A percentile compares a stretch with the other conserved stretches of the same genome.
These are phyloP conservation scores for Geranomyces michiganensis DNA, from an alignment of 192 early-diverging fungal species.

Conservation along the genomic window DNA sequence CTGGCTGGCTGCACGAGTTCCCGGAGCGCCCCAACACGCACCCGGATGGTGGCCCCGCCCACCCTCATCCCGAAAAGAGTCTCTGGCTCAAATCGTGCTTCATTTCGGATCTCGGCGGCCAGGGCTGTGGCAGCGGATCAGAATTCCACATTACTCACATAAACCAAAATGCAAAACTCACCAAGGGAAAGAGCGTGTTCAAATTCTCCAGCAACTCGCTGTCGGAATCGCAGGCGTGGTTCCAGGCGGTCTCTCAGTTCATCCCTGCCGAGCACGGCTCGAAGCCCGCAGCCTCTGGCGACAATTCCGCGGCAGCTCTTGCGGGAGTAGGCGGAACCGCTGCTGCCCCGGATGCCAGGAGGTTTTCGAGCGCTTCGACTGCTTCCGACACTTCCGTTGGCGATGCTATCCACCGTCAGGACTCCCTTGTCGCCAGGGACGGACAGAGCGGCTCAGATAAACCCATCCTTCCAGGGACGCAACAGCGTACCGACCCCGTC, in stretches of 20 bases:
- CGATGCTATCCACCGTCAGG: neutral
- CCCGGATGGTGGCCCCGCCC: neutral
- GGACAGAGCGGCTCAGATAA: neutral
- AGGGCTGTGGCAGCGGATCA: conserved; percentile 3
- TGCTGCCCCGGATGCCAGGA: neutral
- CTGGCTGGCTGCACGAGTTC: conserved; percentile 34
- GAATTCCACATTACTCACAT: conserved; percentile 26
- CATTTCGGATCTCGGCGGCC: conserved; percentile 6
- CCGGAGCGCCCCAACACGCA: conserved; percentile 21
- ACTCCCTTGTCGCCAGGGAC: neutral
- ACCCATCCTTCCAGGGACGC: neutral
- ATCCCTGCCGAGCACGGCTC: conserved; percentile 6
- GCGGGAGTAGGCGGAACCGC: neutral
- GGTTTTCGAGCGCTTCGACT: conserved; percentile 1
- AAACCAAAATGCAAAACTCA: neutral
- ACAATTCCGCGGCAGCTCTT: neutral
- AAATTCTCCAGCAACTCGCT: conserved; percentile 30
- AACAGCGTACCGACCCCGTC: neutral
- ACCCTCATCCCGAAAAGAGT: conserved; percentile 15
- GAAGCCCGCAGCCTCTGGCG: neutral
- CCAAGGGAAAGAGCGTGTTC: neutral
- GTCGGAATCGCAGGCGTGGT: conserved; percentile 22
- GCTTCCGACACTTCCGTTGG: neutral
- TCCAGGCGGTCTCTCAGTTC: neutral
- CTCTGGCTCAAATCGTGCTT: conserved; percentile 22